These are phyloP conservation scores for Monosporascus sp. DNA, from an alignment of 2,329 filamentous ascomycete species.

Conservation along the genomic window DNA sequence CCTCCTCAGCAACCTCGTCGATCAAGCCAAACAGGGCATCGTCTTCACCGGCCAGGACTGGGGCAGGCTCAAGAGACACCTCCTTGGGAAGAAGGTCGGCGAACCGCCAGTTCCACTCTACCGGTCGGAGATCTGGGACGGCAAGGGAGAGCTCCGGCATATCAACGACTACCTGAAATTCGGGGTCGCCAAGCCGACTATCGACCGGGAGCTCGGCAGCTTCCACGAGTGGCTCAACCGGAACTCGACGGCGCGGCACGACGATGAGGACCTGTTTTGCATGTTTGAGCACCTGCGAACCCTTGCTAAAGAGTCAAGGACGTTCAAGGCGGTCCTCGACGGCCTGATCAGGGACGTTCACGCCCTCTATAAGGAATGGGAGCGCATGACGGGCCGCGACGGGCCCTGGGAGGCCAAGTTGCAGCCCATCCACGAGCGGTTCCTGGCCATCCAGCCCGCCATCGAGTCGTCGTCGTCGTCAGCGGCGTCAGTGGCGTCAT, in stretches of 20 bases:
- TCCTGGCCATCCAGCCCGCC: slow-evolving; percentile 36
- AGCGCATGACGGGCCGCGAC: slow-evolving; percentile 1
- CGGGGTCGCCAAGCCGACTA: slow-evolving; percentile 37
- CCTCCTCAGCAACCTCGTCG: slow-evolving; percentile 50
- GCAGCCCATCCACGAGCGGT: slow-evolving; percentile 33
- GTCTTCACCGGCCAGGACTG: slow-evolving; percentile 41
- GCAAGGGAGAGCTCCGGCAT: slow-evolving; percentile 31
- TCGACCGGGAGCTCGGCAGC: slow-evolving; percentile 31
- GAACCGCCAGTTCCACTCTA: slow-evolving; percentile 37
- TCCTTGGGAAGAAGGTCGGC: slow-evolving; percentile 13
- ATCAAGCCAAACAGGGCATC: slow-evolving; percentile 52
- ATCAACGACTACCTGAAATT: slow-evolving; percentile 62
- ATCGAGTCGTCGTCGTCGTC: not conserved
- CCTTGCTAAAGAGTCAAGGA: slow-evolving; percentile 17
- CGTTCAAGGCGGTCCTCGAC: slow-evolving; percentile 26
- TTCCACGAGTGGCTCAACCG: slow-evolving; percentile 25
- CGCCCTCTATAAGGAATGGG: slow-evolving; percentile 28
- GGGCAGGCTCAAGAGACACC: slow-evolving; percentile 27
- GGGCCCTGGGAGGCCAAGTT: slow-evolving; percentile 21
- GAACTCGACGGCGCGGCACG: slow-evolving; percentile 6
- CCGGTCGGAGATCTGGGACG: slow-evolving; percentile 30
- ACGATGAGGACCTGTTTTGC: slow-evolving; percentile 20
- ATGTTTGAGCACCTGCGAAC: slow-evolving; percentile 30
- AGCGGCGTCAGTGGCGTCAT: too few relatives aligned
- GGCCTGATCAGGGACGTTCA: slow-evolving; percentile 31